These are phyloP conservation scores for Thelephora aurantiotincta DNA, from an alignment of 768 basidiomycete species.

Conservation along the genomic window DNA sequence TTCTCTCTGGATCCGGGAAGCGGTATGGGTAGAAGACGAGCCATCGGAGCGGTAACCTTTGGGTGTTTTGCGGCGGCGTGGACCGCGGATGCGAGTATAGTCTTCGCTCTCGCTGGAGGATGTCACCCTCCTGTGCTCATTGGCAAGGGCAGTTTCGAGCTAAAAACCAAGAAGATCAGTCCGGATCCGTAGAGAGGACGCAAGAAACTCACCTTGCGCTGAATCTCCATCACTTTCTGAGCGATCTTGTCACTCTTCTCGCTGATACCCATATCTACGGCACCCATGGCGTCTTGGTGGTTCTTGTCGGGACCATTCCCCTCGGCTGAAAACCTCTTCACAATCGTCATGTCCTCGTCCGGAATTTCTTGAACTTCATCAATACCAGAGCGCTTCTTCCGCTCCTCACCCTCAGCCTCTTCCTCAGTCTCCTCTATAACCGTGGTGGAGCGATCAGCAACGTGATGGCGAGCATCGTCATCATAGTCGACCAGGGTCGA, in stretches of 20 bases:
- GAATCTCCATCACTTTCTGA: slow-evolving; percentile 78
- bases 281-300: slow-evolving; percentile 66
- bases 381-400: neutral
- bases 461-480: slow-evolving; percentile 21
- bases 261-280: slow-evolving; percentile 78
- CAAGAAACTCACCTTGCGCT: slow-evolving; percentile 60
- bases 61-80: slow-evolving; percentile 5
- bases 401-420: slow-evolving; percentile 15
- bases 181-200: slow-evolving; percentile 3
- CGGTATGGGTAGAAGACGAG: neutral
- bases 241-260: slow-evolving; percentile 79
- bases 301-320: slow-evolving; percentile 28
- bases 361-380: neutral
- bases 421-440: slow-evolving; percentile 48
- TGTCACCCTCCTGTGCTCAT: slow-evolving; percentile 9
- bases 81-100: slow-evolving; percentile 7
- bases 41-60: neutral
- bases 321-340: slow-evolving; percentile 70
- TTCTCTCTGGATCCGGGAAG: slow-evolving; percentile 3
- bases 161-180: slow-evolving; percentile 16
- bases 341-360: slow-evolving; percentile 21
- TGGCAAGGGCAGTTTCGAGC: slow-evolving; percentile 62
- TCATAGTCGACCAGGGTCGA: slow-evolving; percentile 66
- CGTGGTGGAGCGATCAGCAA: slow-evolving; percentile 31
- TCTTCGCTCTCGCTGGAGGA: slow-evolving; percentile 4